Evolutionary conservation across 345 rosid species (phyloP), one percentile per base, ranked within the genome.

Genomic region (Combretum micranthum): DNA sequence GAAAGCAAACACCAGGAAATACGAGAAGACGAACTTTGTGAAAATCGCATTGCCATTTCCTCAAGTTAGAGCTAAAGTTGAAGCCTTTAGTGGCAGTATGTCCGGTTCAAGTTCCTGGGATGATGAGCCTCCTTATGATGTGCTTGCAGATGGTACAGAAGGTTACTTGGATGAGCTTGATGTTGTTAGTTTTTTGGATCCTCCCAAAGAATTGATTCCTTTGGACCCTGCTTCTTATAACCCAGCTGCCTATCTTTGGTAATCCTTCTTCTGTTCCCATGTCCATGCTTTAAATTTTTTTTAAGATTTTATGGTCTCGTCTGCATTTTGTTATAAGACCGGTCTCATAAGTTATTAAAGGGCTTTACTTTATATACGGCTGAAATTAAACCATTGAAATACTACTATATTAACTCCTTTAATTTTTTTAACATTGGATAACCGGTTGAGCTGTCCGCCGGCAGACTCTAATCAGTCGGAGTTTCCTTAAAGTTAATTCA

Each of bases 171-270:
- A 88, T 69, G 94, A 86, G 66, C 76, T 79, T 62, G 96, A 88
- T 68, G 69, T 83, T 13, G 80, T 82, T 15, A 52, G 88, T 13
- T 86, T 80, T 68, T 91, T 88, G 65, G 80, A 88, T 66, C 94
- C 94, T 20, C 91, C 88, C 2, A 82, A 73, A 60, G 87, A 82
- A 42, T 68, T 88, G 78, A 79, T 86, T 65, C 95, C 97, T 15
- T 59, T 89, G 22, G 97, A 86, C 44, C 91, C 86, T 18, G 4
- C 74, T 73, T 83, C 89, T 14, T 89, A 79, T 56, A 86, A 86
- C 53, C 91, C 95, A 0, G 87, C 97, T 52, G 84, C 83, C 50
- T 89, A 86, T 77, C 83, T 86, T 45, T 86, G 97, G 97, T 82
- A 44, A 67, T 82, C 20, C n/a, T 4, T 4, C 52, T 19, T 25